These are phyloP conservation scores for Naumovozyma dairenensis DNA, from an alignment of 805 yeast species.

Conservation along the genomic window DNA sequence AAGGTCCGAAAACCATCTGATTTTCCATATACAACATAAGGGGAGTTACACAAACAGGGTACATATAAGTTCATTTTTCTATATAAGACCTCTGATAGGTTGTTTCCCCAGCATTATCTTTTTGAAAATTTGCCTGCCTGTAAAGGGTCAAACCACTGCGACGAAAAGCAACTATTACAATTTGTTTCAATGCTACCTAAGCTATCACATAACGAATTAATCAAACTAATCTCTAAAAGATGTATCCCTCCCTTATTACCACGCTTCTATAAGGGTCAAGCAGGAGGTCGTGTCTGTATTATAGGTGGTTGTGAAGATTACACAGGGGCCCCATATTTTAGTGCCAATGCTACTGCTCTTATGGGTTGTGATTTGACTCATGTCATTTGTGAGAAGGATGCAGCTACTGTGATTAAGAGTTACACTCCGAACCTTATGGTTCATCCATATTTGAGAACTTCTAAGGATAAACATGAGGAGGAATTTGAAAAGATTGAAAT, in stretches of 20 bases:
- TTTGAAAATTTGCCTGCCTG: too few relatives aligned
- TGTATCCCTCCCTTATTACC: constrained; percentile 71
- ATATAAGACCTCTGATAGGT: too few relatives aligned
- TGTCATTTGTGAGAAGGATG: constrained; percentile 71
- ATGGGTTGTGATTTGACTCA: constrained; percentile 87
- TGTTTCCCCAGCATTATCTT: too few relatives aligned
- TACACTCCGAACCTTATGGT: constrained; percentile 95
- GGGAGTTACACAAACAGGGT: too few relatives aligned
- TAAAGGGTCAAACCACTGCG: too few relatives aligned
- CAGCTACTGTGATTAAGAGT: constrained; percentile 71
- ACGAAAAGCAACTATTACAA: too few relatives aligned
- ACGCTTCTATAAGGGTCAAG: constrained; percentile 78
- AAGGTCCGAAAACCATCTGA: too few relatives aligned
- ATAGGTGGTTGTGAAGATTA: constrained; percentile 94
- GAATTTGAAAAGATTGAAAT: constrained; percentile 46
- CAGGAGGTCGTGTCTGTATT: constrained; percentile 80
- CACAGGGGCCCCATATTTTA: constrained; percentile 93
- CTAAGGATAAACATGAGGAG: constrained; percentile 18
- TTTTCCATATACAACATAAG: too few relatives aligned
- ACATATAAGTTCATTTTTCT: too few relatives aligned
- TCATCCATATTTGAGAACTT: constrained; percentile 66
- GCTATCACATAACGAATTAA: constrained; percentile 33
- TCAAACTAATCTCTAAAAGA: constrained; percentile 37
- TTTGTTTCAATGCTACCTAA: constrained; percentile 8
- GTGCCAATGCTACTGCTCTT: constrained; percentile 75